Evolutionary conservation across 345 rosid genomes (phyloP).

Genomic region (Brassica juncea): DNA sequence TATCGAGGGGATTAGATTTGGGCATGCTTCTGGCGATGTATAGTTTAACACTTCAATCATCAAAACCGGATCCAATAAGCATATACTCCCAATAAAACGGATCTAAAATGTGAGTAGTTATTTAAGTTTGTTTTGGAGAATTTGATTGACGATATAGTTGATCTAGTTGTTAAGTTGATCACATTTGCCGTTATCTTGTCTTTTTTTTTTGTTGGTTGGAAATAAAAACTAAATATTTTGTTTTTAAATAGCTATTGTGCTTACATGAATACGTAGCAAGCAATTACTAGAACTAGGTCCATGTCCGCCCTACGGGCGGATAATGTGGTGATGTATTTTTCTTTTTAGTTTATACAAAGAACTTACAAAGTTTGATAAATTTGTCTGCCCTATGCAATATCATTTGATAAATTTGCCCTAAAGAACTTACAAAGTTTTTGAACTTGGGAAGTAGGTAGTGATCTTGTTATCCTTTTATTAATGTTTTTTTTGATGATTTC

Average conservation of each 20-base stretch:
- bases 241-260: neutral
- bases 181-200: neutral
- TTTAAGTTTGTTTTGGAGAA: neutral
- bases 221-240: neutral
- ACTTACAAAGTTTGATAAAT: too few species aligned
- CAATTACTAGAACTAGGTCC: neutral
- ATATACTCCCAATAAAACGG: neutral
- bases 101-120: neutral
- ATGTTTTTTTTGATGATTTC: too few species aligned
- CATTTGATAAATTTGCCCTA: too few species aligned
- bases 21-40: neutral
- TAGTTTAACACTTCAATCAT: neutral
- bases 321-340: too few species aligned
- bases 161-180: neutral
- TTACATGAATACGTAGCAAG: neutral
- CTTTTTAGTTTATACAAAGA: too few species aligned
- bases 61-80: neutral
- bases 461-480: too few species aligned
- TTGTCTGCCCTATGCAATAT: too few species aligned
- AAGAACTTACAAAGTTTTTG: too few species aligned
- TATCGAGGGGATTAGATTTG: slow-evolving; percentile 18
- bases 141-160: slow-evolving; percentile 30
- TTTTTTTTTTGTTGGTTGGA: neutral
- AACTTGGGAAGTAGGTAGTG: too few species aligned
- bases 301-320: too few species aligned